A percentile compares a stretch with the other conserved stretches of the same genome.
Evolutionary conservation across 768 basidiomycete species (phyloP).

Genomic region (Lactarius hatsudake): DNA sequence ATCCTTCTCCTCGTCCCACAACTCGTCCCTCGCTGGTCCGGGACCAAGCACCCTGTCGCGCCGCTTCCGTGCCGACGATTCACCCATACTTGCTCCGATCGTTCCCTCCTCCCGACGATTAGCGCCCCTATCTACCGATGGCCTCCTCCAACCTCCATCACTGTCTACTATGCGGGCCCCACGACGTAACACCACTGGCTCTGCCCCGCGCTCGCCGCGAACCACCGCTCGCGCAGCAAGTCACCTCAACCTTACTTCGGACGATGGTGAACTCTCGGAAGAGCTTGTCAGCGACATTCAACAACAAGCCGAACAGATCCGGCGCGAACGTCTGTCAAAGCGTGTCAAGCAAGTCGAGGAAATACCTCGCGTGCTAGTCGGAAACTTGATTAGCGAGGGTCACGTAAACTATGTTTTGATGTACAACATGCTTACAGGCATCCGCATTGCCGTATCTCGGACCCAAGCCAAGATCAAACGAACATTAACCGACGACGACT

Average conservation of each 20-base stretch:
- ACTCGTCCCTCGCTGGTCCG: constrained; percentile 20
- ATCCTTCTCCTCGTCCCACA: constrained; percentile 22
- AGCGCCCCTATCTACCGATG: constrained; percentile 40
- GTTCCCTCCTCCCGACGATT: constrained; percentile 18
- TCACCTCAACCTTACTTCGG: constrained; percentile 37
- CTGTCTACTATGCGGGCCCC: constrained; percentile 39
- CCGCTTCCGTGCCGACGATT: constrained; percentile 28
- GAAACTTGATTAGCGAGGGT: constrained; percentile 96
- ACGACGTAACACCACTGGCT: constrained; percentile 73
- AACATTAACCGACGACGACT: constrained; percentile 82
- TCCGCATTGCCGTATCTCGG: constrained; percentile 91
- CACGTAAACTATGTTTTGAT: constrained; percentile 99
- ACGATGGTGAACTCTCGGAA: constrained; percentile 43
- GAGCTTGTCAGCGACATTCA: constrained; percentile 81
- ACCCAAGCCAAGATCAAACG: constrained; percentile 95
- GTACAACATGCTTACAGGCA: constrained; percentile 99
- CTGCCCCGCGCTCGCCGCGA: constrained; percentile 31
- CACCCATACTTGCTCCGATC: constrained; percentile 30
- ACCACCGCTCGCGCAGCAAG: constrained; percentile 23
- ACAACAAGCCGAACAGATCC: constrained; percentile 83
- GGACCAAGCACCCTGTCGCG: constrained; percentile 24
- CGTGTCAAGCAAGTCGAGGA: constrained; percentile 60
- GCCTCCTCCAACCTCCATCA: constrained; percentile 53
- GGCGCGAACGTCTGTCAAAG: constrained; percentile 73
- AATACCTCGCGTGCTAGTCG: constrained; percentile 51